Evolutionary conservation across 2,329 filamentous ascomycete species (phyloP).

Genomic region (Monosporascus sp.): DNA sequence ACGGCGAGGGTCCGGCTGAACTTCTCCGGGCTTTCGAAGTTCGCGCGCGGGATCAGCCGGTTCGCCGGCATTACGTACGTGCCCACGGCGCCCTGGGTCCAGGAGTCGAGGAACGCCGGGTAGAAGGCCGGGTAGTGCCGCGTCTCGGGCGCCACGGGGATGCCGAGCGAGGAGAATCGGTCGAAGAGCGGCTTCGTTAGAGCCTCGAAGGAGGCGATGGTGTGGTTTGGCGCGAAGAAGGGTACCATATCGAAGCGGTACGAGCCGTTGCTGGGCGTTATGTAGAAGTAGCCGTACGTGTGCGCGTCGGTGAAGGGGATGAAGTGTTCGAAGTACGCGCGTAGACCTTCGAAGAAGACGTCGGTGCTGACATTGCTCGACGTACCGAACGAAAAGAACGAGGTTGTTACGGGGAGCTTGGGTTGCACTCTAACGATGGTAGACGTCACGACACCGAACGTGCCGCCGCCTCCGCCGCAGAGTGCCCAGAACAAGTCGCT

Average conservation of each 20-base stretch:
- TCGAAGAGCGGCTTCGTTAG: slow-evolving; percentile 20
- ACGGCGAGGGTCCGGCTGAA: slow-evolving; percentile 17
- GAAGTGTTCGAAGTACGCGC: slow-evolving; percentile 14
- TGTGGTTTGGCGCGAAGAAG: slow-evolving; percentile 15
- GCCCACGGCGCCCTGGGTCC: slow-evolving; percentile 21
- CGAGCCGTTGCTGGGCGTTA: not conserved
- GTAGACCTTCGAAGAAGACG: slow-evolving; percentile 13
- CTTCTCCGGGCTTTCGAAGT: slow-evolving; percentile 27
- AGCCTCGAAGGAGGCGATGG: slow-evolving; percentile 2
- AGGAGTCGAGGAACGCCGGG: slow-evolving; percentile 28
- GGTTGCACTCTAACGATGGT: slow-evolving; percentile 11
- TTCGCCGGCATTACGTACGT: slow-evolving; percentile 23
- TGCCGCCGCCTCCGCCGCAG: slow-evolving; percentile 43
- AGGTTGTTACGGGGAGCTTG: slow-evolving; percentile 6
- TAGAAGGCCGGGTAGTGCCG: slow-evolving; percentile 27
- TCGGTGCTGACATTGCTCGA: slow-evolving; percentile 16
- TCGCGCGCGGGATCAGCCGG: slow-evolving; percentile 32
- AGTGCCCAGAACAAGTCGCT: slow-evolving; percentile 50
- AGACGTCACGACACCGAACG: slow-evolving; percentile 38
- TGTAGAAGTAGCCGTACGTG: slow-evolving; percentile 19
- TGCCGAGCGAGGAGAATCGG: slow-evolving; percentile 14
- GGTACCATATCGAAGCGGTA: slow-evolving; percentile 10
- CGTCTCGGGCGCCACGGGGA: slow-evolving; percentile 14
- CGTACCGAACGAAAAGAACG: slow-evolving; percentile 3
- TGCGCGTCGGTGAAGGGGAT: slow-evolving; percentile 18